Percentiles rank a stretch among this genome's conserved stretches.
phyloP scores from a whole-genome alignment of 257 asterid genomes.

The Nemophila menziesii region DNA sequence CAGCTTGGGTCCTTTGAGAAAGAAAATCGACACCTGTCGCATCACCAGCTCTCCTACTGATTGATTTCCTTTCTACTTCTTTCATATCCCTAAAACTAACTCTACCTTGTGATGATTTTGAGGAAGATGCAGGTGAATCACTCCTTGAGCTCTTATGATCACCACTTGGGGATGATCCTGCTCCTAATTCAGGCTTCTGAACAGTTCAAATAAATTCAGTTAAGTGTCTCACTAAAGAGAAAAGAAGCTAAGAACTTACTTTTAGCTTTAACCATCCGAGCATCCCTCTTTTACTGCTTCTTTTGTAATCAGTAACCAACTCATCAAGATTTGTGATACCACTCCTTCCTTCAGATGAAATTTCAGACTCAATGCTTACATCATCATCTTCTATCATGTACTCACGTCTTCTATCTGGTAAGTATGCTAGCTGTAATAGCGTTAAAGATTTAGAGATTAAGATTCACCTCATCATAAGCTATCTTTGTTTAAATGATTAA shows the following conservation, averaged over 20 bases:
- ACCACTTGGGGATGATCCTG: constrained; percentile 29
- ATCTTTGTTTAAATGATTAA: not conserved
- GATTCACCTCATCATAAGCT: not conserved
- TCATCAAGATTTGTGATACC: constrained; percentile 48
- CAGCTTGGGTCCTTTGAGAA: constrained; percentile 68
- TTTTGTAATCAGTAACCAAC: constrained; percentile 48
- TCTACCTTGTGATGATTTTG: constrained; percentile 37
- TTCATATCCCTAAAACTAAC: constrained; percentile 41
- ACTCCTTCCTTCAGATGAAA: constrained; percentile 38
- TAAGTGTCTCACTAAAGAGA: constrained; percentile 1
- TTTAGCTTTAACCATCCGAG: constrained; percentile 77
- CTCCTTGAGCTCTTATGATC: constrained; percentile 52
- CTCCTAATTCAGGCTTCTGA: constrained; percentile 58
- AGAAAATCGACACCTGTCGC: constrained; percentile 29
- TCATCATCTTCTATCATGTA: constrained; percentile 42
- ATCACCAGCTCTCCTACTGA: constrained; percentile 39
- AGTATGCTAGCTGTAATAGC: constrained; percentile 62
- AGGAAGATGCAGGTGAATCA: constrained; percentile 59
- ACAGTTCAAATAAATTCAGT: constrained; percentile 8
- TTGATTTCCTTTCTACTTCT: constrained; percentile 49
- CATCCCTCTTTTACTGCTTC: constrained; percentile 55
- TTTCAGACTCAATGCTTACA: constrained; percentile 52
- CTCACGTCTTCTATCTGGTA: constrained; percentile 77
- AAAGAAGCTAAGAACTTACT: constrained; percentile 26
- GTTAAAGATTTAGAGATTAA: constrained; percentile 16